phyloP scores from a whole-genome alignment of 2,329 filamentous ascomycete genomes.

The Paecilomyces niveus region DNA sequence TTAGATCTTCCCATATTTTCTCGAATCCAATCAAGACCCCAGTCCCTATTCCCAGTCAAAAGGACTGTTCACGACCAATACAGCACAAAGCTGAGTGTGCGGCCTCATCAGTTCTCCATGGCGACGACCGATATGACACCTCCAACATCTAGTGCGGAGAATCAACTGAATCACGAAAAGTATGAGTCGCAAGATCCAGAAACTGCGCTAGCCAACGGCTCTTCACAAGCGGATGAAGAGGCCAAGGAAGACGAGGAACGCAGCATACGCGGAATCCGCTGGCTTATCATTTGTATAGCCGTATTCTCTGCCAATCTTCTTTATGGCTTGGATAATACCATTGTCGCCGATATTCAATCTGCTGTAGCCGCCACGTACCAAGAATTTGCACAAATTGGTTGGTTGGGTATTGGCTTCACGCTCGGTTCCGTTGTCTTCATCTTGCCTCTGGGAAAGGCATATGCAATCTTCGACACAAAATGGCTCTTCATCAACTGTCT shows the following conservation, averaged over 20 bases:
- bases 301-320: not conserved
- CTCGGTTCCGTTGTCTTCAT: not conserved
- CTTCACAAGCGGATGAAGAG: not conserved
- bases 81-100: no score
- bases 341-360: not conserved
- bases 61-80: no score
- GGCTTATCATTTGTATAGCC: not conserved
- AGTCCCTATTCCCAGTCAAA: no score
- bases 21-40: no score
- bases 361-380: not conserved
- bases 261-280: not conserved
- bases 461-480: conserved; percentile 19
- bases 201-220: not conserved
- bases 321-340: not conserved
- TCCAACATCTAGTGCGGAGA: no score
- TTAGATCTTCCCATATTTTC: no score
- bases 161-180: not conserved
- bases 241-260: not conserved
- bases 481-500: conserved; percentile 15
- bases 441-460: conserved; percentile 15
- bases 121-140: no score
- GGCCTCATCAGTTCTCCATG: no score
- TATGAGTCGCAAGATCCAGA: not conserved
- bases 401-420: not conserved
- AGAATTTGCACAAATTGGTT: not conserved